phyloP scores from a whole-genome alignment of 371 early-diverging fungal species.

The Zopfochytrium polystomum region DNA sequence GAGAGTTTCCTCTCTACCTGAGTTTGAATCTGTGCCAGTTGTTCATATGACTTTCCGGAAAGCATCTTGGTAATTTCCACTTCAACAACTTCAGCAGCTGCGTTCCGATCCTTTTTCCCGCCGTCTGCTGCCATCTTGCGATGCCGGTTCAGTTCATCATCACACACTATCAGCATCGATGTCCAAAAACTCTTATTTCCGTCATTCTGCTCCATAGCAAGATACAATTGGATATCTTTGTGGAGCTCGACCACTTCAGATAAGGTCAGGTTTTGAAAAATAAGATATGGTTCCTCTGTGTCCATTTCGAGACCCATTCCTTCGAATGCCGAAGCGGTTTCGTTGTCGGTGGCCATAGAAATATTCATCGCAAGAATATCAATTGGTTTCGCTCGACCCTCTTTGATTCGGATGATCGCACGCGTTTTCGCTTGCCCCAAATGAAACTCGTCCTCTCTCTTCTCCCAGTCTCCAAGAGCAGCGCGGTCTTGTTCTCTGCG shows the following conservation, averaged over 20 bases:
- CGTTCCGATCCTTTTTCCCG: conserved; percentile 6
- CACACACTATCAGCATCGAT: conserved; percentile 75
- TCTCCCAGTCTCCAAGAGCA: conserved; percentile 92
- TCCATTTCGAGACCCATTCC: conserved; percentile 76
- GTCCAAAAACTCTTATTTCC: conserved; percentile 80
- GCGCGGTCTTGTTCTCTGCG: conserved; percentile 81
- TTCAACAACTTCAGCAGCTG: conserved; percentile 17
- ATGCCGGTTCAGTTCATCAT: conserved; percentile 55
- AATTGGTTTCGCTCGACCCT: conserved; percentile 84
- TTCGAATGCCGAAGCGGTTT: conserved; percentile 64
- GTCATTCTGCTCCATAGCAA: conserved; percentile 73
- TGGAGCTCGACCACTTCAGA: conserved; percentile 75
- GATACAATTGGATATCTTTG: conserved; percentile 82
- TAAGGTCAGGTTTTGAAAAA: conserved; percentile 66
- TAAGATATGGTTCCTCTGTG: conserved; percentile 80
- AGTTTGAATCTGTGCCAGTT: conserved; percentile 65
- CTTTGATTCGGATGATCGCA: conserved; percentile 85
- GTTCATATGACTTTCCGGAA: conserved; percentile 66
- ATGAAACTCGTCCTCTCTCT: conserved; percentile 88
- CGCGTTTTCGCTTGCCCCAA: conserved; percentile 83
- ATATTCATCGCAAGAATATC: conserved; percentile 91
- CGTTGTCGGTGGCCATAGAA: conserved; percentile 62
- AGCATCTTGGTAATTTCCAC: conserved; percentile 70
- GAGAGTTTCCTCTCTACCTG: conserved; percentile 71
- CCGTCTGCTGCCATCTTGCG: conserved; percentile 12